Percentiles rank a stretch among this genome's conserved stretches.
Conservation (phyloP, 2,329 filamentous ascomycete species). For the Colletotrichum liaoningense region DNA sequence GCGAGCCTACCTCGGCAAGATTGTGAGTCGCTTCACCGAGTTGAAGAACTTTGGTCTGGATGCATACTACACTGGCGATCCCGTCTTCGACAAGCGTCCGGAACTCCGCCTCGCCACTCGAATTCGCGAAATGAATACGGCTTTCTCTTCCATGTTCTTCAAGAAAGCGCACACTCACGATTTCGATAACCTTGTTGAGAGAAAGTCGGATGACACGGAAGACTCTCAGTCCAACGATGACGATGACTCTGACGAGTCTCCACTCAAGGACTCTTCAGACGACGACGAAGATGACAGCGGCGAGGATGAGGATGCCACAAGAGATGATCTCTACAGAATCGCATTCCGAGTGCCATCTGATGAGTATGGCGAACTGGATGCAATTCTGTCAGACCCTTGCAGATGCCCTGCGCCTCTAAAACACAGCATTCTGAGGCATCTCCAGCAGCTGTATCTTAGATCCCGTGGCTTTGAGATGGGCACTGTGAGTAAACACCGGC, state of each 20-base stretch:
- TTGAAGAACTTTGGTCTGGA: slow-evolving; percentile 47
- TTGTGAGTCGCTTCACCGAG: slow-evolving; percentile 45
- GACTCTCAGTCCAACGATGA: slow-evolving; percentile 37
- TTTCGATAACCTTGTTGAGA: slow-evolving; percentile 26
- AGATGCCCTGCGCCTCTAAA: slow-evolving; percentile 1
- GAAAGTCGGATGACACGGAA: slow-evolving; percentile 7
- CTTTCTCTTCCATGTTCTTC: slow-evolving; percentile 45
- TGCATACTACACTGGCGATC: slow-evolving; percentile 47
- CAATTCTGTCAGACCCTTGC: slow-evolving; percentile 32
- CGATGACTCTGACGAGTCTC: slow-evolving; percentile 11
- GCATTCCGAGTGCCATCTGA: background rate
- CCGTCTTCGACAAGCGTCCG: slow-evolving; percentile 42
- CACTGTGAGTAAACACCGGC: slow-evolving; percentile 48
- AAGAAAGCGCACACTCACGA: slow-evolving; percentile 37
- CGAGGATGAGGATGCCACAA: background rate
- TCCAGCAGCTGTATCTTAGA: slow-evolving; percentile 45
- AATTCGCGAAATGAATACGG: slow-evolving; percentile 51
- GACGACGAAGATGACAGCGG: background rate
- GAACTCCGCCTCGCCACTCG: slow-evolving; percentile 51
- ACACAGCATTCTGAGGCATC: slow-evolving; percentile 49
- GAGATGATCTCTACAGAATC: background rate
- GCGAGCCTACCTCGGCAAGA: slow-evolving; percentile 46
- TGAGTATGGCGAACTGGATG: background rate
- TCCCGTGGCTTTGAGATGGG: slow-evolving; percentile 67
- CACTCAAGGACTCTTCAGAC: too few relatives aligned